Conservation (phyloP, 1,284 basidiomycete genomes). For the Flammula alnicola region DNA sequence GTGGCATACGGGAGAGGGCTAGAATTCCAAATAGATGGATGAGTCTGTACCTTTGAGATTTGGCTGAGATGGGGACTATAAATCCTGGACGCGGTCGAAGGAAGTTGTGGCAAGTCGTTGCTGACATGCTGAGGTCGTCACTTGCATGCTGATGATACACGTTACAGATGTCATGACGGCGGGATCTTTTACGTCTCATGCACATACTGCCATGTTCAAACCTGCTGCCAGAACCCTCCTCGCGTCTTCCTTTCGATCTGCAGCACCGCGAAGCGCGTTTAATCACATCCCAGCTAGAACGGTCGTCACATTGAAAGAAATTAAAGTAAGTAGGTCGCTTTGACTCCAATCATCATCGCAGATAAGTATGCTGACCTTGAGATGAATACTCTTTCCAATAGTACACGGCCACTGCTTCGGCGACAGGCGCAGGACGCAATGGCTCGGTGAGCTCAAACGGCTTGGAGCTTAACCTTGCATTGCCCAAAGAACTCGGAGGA, state of each 20-base stretch:
- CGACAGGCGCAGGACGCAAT: conserved; percentile 56
- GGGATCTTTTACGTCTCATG: not conserved
- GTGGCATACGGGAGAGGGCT: too few relatives aligned
- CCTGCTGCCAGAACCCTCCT: conserved; percentile 19
- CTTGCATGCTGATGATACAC: not conserved
- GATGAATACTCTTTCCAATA: conserved; percentile 25
- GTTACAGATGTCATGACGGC: not conserved
- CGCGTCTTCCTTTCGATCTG: conserved; percentile 16
- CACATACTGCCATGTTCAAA: conserved; percentile 22
- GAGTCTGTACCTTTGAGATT: too few relatives aligned
- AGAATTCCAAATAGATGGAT: too few relatives aligned
- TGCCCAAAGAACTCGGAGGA: conserved; percentile 60
- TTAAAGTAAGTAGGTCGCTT: conserved; percentile 13
- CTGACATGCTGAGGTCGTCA: too few relatives aligned
- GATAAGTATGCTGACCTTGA: not conserved
- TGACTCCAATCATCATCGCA: too few relatives aligned
- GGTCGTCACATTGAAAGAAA: conserved; percentile 18
- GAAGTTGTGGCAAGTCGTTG: too few relatives aligned
- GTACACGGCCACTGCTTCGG: conserved; percentile 60
- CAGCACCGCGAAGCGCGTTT: conserved; percentile 8
- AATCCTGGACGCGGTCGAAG: too few relatives aligned
- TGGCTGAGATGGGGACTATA: too few relatives aligned
- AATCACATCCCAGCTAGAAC: conserved; percentile 8
- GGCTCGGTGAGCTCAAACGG: conserved; percentile 51
- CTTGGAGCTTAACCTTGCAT: conserved; percentile 51